A percentile compares a stretch with the other conserved stretches of the same genome.
Conservation (phyloP, 139 green algal genomes). For the Pleodorina starrii region DNA sequence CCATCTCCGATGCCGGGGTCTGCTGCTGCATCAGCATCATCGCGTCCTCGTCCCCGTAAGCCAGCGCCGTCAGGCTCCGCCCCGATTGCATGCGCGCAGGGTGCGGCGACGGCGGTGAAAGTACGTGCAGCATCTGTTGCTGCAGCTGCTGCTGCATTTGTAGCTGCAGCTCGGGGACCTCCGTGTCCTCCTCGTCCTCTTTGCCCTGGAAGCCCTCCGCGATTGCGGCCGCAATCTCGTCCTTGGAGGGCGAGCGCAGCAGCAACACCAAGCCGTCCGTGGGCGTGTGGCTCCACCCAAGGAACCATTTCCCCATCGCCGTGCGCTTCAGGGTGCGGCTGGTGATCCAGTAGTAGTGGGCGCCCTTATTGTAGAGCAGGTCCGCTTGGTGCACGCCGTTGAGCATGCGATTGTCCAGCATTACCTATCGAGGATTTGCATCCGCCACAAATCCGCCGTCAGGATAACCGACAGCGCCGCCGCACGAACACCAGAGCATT, state of each 20-base stretch:
- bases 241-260: conserved; percentile 26
- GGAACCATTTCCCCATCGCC: conserved; percentile 45
- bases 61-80: neutral
- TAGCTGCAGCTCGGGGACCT: neutral
- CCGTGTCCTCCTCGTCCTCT: conserved; percentile 23
- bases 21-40: conserved; percentile 10
- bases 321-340: conserved; percentile 41
- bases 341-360: conserved; percentile 54
- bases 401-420: conserved; percentile 29
- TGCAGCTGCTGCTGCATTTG: neutral
- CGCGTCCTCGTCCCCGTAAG: neutral
- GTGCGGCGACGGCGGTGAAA: neutral
- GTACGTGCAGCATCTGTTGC: neutral
- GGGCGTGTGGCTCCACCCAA: conserved; percentile 26
- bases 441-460: no score
- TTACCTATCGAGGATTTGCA: conserved; percentile 23
- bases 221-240: conserved; percentile 31
- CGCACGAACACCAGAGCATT: no score
- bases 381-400: conserved; percentile 12
- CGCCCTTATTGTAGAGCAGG: conserved; percentile 45
- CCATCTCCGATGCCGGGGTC: neutral
- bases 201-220: conserved; percentile 30
- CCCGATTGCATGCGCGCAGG: neutral
- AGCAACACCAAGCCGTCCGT: conserved; percentile 24
- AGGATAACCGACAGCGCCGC: no score